Conservation (phyloP, 2,329 filamentous ascomycete genomes). For the Ophiostoma sp. region DNA sequence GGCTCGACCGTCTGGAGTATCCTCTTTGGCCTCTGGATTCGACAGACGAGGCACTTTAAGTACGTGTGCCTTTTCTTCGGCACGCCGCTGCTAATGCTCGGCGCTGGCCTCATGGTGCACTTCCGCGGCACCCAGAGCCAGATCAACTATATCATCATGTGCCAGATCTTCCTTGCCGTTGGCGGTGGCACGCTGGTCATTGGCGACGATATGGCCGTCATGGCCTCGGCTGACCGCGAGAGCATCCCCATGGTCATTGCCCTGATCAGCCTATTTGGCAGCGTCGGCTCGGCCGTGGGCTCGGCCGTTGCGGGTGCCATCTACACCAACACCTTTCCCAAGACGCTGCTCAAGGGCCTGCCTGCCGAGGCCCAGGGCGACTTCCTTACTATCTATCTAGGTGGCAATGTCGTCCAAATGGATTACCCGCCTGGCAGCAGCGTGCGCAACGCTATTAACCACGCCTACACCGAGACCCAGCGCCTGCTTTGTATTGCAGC, state of each 20-base stretch:
- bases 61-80: constrained; percentile 37
- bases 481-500: constrained; percentile 37
- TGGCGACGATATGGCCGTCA: constrained; percentile 53
- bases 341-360: constrained; percentile 44
- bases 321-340: constrained; percentile 53
- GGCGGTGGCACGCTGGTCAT: constrained; percentile 55
- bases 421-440: constrained; percentile 46
- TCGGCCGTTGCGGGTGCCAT: constrained; percentile 54
- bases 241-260: constrained; percentile 54
- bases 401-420: constrained; percentile 50
- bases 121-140: constrained; percentile 48
- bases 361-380: constrained; percentile 41
- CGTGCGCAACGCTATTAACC: constrained; percentile 49
- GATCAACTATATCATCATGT: constrained; percentile 51
- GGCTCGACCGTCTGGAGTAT: constrained; percentile 40
- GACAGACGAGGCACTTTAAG: constrained; percentile 48
- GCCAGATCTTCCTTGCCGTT: constrained; percentile 50
- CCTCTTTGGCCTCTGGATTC: constrained; percentile 45
- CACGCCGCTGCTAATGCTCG: constrained; percentile 49
- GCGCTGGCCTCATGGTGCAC: constrained; percentile 51
- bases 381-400: constrained; percentile 32
- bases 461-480: constrained; percentile 52
- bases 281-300: constrained; percentile 55
- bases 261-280: constrained; percentile 52
- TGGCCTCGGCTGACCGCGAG: constrained; percentile 53